A percentile compares a stretch with the other conserved stretches of the same genome.
Conservation (phyloP, 2,329 filamentous ascomycete genomes). For the Penicillium expansum region DNA sequence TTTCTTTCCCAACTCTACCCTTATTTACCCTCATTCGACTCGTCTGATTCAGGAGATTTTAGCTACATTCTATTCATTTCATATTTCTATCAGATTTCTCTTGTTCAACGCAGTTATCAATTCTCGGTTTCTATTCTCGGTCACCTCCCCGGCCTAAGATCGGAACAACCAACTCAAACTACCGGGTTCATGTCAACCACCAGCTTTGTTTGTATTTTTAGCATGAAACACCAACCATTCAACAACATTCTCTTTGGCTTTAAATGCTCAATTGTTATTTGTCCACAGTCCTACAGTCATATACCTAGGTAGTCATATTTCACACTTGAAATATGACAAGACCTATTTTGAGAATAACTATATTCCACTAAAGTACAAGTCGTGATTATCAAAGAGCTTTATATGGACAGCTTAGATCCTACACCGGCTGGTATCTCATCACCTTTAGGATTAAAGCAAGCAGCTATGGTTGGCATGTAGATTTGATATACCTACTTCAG, state of each 20-base stretch:
- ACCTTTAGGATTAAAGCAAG: not conserved
- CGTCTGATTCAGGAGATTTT: constrained; percentile 44
- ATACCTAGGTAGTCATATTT: not conserved
- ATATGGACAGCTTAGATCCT: not conserved
- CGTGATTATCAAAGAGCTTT: not conserved
- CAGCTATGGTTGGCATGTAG: not conserved
- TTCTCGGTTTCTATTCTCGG: constrained; percentile 12
- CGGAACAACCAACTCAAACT: constrained; percentile 5
- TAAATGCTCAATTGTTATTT: not conserved
- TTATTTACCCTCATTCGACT: constrained; percentile 67
- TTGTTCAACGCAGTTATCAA: constrained; percentile 12
- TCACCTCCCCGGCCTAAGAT: constrained; percentile 6
- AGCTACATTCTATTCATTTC: not conserved
- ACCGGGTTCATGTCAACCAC: constrained; percentile 8
- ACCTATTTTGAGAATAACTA: not conserved
- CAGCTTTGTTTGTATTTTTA: constrained; percentile 8
- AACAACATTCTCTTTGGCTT: not conserved
- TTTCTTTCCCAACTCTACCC: constrained; percentile 40
- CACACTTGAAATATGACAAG: not conserved
- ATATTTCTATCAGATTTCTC: constrained; percentile 2
- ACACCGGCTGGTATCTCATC: not conserved
- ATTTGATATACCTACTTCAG: constrained; percentile 3
- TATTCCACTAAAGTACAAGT: not conserved
- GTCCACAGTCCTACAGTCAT: not conserved
- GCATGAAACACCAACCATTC: constrained; percentile 1